Conservation (phyloP, 202 grass and related monocot genomes). For the Bolboschoenoplectus hybrid region DNA sequence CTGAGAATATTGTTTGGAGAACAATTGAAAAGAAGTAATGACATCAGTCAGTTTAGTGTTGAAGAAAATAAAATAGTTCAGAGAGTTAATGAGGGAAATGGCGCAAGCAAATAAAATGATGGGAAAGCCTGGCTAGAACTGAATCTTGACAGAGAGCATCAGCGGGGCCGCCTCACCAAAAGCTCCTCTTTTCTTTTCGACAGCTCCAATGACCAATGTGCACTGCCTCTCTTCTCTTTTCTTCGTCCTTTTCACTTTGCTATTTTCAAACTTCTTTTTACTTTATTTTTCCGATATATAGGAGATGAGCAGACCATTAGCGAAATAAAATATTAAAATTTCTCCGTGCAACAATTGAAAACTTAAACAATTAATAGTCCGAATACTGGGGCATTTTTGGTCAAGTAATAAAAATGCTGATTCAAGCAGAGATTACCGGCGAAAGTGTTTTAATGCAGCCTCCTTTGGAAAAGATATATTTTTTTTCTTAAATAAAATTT, state of each 20-base stretch:
- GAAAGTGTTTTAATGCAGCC: not conserved
- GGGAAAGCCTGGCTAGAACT: slow-evolving; percentile 24
- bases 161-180: slow-evolving; percentile 5
- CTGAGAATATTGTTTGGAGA: no score
- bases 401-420: not conserved
- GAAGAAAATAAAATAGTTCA: not conserved
- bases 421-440: not conserved
- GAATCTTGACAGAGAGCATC: slow-evolving; percentile 31
- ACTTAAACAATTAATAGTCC: not conserved
- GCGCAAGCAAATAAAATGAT: slow-evolving; percentile 1
- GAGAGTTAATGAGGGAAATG: not conserved
- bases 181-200: slow-evolving; percentile 17
- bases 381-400: not conserved
- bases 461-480: not conserved
- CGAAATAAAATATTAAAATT: not conserved
- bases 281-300: not conserved
- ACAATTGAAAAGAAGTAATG: no score
- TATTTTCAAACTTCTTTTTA: not conserved
- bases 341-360: not conserved
- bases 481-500: not conserved
- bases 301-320: not conserved
- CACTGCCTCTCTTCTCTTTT: slow-evolving; percentile 13
- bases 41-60: no score
- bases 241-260: slow-evolving; percentile 11
- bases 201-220: slow-evolving; percentile 10